Evolutionary conservation across 2,329 filamentous ascomycete species (phyloP), one percentile per base, ranked within the genome.

Genomic region (Xylariaceae sp.): DNA sequence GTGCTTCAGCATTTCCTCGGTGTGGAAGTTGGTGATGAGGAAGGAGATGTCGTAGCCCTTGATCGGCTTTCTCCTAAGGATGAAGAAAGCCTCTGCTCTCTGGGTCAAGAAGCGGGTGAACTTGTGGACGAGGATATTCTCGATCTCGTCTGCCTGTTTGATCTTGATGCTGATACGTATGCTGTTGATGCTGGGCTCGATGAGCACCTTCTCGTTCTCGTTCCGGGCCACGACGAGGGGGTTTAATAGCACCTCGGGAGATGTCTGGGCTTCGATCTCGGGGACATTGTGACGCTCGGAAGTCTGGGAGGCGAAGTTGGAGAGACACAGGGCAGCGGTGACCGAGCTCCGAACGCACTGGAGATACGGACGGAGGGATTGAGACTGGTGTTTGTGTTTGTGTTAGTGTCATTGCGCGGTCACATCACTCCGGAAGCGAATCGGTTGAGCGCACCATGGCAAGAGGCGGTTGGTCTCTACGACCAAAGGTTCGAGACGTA

Each of bases 31-130:
- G 42, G 94, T 99, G 66, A 99, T 95, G 66, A 99, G 71, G 77
- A 99, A 99, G 7, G 91, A 96, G 62, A 99, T 99, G 63, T 99
- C 94, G 70, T 99, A 99, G 61, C 92, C 94, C 89, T 94, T 91
- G 63, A 99, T 89, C 17, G 94, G 88, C 75, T 99, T 99, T 73
- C 94, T 84, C 71, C 94, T 78, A 67, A 99, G 73, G 53, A 99
- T 95, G 66, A 97, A 97, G 75, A 99, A 99, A 0, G 89, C 90
- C 73, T 99, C 94, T 43, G 94, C 94, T 71, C 92, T 80, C 74
- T 96, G 92, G 36, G 90, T 96, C 73, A 99, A 74, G 78, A 99
- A 99, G 49, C 94, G 82, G 38, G 91, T 96, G 66, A 99, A 97
- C 74, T 99, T 99, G 76, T 97, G 94, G 57, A 99, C 94, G 54